Evolutionary conservation across 2,329 filamentous ascomycete species (phyloP).

Genomic region (Cladosporium colombiae): DNA sequence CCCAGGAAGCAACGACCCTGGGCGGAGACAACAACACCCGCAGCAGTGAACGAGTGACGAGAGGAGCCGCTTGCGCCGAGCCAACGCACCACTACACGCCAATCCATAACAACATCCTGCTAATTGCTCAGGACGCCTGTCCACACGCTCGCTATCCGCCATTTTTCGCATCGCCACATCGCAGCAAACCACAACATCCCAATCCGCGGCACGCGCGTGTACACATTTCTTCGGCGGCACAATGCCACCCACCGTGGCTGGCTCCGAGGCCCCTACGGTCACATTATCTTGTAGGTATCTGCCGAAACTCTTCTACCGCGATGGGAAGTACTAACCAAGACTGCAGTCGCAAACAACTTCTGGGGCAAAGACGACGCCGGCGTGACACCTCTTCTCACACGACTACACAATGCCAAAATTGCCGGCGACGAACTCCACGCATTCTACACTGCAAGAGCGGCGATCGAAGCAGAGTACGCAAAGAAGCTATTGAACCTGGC

Average conservation of each 20-base stretch:
- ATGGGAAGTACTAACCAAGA: constrained; percentile 35
- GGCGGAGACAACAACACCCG: constrained; percentile 6
- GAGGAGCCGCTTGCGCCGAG: not conserved
- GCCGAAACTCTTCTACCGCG: too few relatives aligned
- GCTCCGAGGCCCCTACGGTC: constrained; percentile 39
- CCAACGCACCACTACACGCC: constrained; percentile 3
- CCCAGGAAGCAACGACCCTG: constrained; percentile 7
- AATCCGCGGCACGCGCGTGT: not conserved
- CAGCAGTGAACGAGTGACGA: not conserved
- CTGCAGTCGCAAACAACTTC: constrained; percentile 95
- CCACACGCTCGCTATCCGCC: constrained; percentile 9
- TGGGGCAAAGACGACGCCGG: constrained; percentile 99
- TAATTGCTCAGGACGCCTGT: not conserved
- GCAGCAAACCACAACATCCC: not conserved
- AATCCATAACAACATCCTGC: not conserved
- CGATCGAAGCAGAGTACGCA: constrained; percentile 95
- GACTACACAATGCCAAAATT: constrained; percentile 91
- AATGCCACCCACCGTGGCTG: constrained; percentile 37
- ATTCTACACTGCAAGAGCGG: constrained; percentile 87
- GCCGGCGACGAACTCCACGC: constrained; percentile 90
- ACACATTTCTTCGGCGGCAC: constrained; percentile 25
- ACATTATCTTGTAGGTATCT: constrained; percentile 38
- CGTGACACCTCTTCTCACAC: constrained; percentile 84
- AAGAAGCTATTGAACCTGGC: constrained; percentile 83
- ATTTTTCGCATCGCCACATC: not conserved